phyloP scores from a whole-genome alignment of 2,329 filamentous ascomycete genomes.

The Alternaria triticimaculans region DNA sequence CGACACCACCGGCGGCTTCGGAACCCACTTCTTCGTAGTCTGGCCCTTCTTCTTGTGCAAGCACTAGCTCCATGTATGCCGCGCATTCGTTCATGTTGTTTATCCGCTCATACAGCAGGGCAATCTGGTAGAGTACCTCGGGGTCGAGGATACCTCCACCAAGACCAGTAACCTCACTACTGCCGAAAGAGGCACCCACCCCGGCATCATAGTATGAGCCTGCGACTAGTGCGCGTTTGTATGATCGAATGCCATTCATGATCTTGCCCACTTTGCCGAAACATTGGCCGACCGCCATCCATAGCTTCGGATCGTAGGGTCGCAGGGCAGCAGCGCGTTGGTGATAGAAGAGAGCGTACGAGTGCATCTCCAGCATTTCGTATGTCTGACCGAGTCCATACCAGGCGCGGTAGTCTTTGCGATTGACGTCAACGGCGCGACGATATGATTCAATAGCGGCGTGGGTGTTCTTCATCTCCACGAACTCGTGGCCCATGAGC shows the following conservation, averaged over 20 bases:
- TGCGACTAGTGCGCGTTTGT: slow-evolving; percentile 89
- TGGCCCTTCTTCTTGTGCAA: slow-evolving; percentile 85
- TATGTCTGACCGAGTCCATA: slow-evolving; percentile 97
- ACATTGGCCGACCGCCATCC: slow-evolving; percentile 93
- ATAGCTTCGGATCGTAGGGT: slow-evolving; percentile 99
- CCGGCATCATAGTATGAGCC: slow-evolving; percentile 83
- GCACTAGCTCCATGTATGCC: slow-evolving; percentile 93
- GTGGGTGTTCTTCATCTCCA: slow-evolving; percentile 98
- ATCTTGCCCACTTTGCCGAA: slow-evolving; percentile 87
- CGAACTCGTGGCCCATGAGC: slow-evolving; percentile 97
- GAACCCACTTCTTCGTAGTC: slow-evolving; percentile 48
- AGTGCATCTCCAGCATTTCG: slow-evolving; percentile 96
- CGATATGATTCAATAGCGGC: slow-evolving; percentile 97
- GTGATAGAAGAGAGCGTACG: slow-evolving; percentile 97
- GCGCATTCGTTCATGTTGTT: slow-evolving; percentile 80
- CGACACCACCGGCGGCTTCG: slow-evolving; percentile 66
- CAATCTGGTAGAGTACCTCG: slow-evolving; percentile 89
- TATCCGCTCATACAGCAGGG: slow-evolving; percentile 82
- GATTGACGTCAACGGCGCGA: slow-evolving; percentile 92
- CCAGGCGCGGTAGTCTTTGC: slow-evolving; percentile 96
- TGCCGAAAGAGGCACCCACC: slow-evolving; percentile 56
- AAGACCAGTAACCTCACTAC: slow-evolving; percentile 51
- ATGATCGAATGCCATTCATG: slow-evolving; percentile 90
- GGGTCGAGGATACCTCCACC: slow-evolving; percentile 75
- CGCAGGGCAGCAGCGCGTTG: slow-evolving; percentile 90